Percentiles rank a stretch among this genome's conserved stretches.
phyloP scores from a whole-genome alignment of 1,284 basidiomycete genomes.

The Puccinia triticina region DNA sequence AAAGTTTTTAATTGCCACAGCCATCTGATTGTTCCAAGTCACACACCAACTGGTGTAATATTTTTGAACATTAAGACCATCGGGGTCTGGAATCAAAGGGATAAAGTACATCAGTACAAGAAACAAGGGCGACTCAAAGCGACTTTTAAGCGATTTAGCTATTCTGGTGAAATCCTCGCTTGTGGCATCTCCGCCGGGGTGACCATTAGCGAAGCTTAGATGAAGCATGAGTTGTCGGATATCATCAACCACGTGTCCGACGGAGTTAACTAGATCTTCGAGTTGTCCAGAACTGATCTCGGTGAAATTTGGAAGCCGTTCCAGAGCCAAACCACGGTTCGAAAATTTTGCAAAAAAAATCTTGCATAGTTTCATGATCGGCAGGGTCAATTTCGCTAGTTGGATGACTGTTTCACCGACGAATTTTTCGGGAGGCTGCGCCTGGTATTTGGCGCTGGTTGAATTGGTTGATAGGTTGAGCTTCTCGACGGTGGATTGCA shows the following conservation, averaged over 20 bases:
- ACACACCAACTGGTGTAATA: background rate
- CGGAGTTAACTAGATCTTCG: background rate
- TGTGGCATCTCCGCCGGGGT: background rate
- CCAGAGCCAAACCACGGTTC: background rate
- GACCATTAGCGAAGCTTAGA: too few species aligned
- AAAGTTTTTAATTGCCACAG: background rate
- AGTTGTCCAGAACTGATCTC: background rate
- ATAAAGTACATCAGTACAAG: background rate
- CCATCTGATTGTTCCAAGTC: conserved; percentile 2
- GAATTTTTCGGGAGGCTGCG: too few species aligned
- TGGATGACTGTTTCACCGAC: background rate
- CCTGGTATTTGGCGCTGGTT: too few species aligned
- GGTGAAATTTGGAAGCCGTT: background rate
- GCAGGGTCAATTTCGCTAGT: background rate
- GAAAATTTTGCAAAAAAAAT: background rate
- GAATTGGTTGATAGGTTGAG: background rate
- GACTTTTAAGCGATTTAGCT: background rate
- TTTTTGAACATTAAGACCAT: background rate
- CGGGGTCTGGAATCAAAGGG: background rate
- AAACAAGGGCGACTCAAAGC: background rate
- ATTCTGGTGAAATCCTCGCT: background rate
- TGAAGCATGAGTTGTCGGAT: background rate
- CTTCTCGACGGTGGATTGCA: background rate
- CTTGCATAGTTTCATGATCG: background rate
- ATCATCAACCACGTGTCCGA: background rate